These are phyloP conservation scores for Yarrowia osloensis DNA, from an alignment of 805 yeast genomes.

Conservation along the genomic window DNA sequence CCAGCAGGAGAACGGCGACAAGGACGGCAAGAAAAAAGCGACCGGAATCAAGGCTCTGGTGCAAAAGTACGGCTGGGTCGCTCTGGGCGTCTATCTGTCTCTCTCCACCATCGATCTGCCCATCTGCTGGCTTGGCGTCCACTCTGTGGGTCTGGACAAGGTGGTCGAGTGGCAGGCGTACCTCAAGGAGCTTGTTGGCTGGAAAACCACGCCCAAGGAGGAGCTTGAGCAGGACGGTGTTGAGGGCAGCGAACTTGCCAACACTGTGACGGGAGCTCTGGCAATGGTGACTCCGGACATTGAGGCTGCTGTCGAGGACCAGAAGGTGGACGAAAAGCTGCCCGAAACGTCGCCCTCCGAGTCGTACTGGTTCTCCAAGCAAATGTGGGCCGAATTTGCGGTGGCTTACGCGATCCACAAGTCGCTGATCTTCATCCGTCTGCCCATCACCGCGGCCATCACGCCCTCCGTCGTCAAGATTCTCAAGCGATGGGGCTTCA, in stretches of 20 bases:
- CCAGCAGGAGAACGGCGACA: background rate
- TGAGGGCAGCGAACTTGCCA: slow-evolving; percentile 34
- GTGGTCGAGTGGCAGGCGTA: slow-evolving; percentile 67
- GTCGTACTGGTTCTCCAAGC: slow-evolving; percentile 32
- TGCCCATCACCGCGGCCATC: slow-evolving; percentile 89
- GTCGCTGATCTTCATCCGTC: slow-evolving; percentile 74
- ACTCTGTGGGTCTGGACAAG: slow-evolving; percentile 81
- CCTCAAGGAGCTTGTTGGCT: slow-evolving; percentile 64
- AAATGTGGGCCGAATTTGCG: slow-evolving; percentile 75
- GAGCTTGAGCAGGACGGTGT: slow-evolving; percentile 7
- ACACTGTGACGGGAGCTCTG: background rate
- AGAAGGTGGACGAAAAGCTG: slow-evolving; percentile 22
- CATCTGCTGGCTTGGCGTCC: slow-evolving; percentile 77
- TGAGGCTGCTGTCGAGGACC: slow-evolving; percentile 31
- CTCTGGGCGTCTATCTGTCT: slow-evolving; percentile 78
- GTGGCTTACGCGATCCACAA: slow-evolving; percentile 94
- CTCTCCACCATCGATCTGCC: slow-evolving; percentile 81
- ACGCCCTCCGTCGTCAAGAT: slow-evolving; percentile 75
- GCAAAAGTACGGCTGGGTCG: slow-evolving; percentile 88
- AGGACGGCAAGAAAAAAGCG: slow-evolving; percentile 4
- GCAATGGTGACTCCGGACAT: slow-evolving; percentile 32
- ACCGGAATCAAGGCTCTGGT: slow-evolving; percentile 46
- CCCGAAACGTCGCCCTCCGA: slow-evolving; percentile 33
- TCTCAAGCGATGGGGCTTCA: slow-evolving; percentile 77
- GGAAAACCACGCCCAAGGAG: slow-evolving; percentile 45